Evolutionary conservation across 2,329 filamentous ascomycete species (phyloP).

Genomic region (Nothopassalora personata): DNA sequence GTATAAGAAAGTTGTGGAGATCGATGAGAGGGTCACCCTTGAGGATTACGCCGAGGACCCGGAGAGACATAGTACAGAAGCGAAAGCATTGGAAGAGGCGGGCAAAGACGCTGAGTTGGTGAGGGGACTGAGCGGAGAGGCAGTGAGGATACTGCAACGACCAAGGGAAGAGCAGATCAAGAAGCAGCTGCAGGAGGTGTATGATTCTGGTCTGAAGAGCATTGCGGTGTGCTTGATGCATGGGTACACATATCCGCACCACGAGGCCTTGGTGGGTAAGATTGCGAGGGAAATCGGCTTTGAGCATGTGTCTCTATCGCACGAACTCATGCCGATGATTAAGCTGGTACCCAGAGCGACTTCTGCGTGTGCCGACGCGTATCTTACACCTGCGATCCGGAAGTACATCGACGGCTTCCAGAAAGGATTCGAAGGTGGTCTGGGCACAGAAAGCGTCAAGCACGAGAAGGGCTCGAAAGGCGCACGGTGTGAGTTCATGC

Average conservation of each 20-base stretch:
- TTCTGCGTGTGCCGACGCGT: conserved; percentile 73
- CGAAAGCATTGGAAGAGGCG: conserved; percentile 46
- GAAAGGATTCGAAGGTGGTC: conserved; percentile 70
- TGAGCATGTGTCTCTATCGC: conserved; percentile 72
- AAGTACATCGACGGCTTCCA: conserved; percentile 75
- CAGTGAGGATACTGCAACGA: conserved; percentile 62
- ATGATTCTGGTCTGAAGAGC: conserved; percentile 66
- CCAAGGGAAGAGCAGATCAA: conserved; percentile 55
- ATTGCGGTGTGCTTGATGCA: conserved; percentile 91
- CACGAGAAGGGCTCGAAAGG: conserved; percentile 59
- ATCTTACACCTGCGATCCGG: conserved; percentile 71
- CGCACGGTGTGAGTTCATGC: conserved; percentile 91
- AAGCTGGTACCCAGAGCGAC: conserved; percentile 71
- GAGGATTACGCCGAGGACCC: conserved; percentile 92
- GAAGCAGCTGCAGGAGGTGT: conserved; percentile 60
- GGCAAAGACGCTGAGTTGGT: conserved; percentile 53
- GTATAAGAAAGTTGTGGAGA: conserved; percentile 79
- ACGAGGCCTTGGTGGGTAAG: conserved; percentile 71
- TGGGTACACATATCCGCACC: conserved; percentile 82
- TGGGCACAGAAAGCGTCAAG: conserved; percentile 71
- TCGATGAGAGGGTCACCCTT: conserved; percentile 83
- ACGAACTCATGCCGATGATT: conserved; percentile 84
- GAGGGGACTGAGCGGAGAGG: conserved; percentile 67
- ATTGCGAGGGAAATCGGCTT: conserved; percentile 79
- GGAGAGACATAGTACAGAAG: conserved; percentile 54